Base-by-base conservation (phyloP, 371 early-diverging fungal genomes). In the Circinella umbellata region DNA sequence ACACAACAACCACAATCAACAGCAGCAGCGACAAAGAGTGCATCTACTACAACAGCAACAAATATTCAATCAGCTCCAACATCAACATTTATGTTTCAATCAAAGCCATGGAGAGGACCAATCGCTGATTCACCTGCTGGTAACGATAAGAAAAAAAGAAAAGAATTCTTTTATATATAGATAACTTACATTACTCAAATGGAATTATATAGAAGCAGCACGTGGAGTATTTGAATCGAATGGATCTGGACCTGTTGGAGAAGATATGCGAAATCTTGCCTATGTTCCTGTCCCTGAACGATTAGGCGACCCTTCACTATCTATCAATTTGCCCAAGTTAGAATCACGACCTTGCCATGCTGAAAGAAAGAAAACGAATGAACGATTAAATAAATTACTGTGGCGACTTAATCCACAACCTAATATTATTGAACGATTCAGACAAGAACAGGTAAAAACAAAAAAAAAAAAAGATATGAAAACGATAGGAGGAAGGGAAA, bases 361-460 rank as follows among this genome's bases (percentile, higher is more conserved):
- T 17, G 39, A 53, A 46, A 60, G 63, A 7, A 34, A 39, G 37
- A 63, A 55, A 37, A 36, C 27, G 36, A 63, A 54, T 4, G 47
- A 36, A 2, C 62, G 69, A n/a, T 59, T 62, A 18, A 69, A 69
- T 59, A 69, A 69, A 59, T 51, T n/a, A 18, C 38, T 69, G 18
- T 69, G 69, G 69, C 63, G 55, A 42, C 63, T 69, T 11, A 36
- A 36, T 13, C 69, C 69, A 17, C 38, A 49, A 14, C 63, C 63
- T 0, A 51, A 63, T 6, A 55, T 63, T 51, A 37, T 69, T n/a
- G 69, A 69, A 20, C 69, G 69, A 6, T 69, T 69, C 63, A 48
- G 63, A 39, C 20, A 54, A 17, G 69, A 69, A 63, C 69, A 69
- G 69, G 69, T 69, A 69, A 20, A 36, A 4, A 61, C 3, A n/a